Evolutionary conservation across 129 eudicot genomes (phyloP), one percentile per base, ranked within the genome.

Genomic region (Mikania micrantha): DNA sequence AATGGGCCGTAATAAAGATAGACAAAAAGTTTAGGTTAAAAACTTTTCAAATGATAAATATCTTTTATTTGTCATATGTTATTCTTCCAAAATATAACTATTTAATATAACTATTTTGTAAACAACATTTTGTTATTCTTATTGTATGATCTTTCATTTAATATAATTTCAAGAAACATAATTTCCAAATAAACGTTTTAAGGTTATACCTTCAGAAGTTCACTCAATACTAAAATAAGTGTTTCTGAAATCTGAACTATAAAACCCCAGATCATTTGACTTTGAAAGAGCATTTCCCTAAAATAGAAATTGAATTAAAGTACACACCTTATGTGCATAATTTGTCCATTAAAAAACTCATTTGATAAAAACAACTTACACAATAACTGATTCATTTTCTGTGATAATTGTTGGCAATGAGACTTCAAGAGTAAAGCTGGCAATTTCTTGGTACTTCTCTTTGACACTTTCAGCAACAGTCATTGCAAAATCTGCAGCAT

Each of bases 401-500:
- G 40, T 44, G 40, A 89, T 70, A 50, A 69, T 24, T 16, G 85
- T 67, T 20, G 99, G 99, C 17, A 89, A 59, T 2, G 95, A 86
- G 41, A 93, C 82, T 83, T 89, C 95, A 63, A 93, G 95, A 32
- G 85, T 71, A 79, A 89, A 93, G 56, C 82, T 64, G 47, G 85
- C 81, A 53, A 75, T 66, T 65, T 77, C 85, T 67, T 81, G 72
- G 20, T 80, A 78, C 42, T 84, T 82, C 64, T 49, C 63, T 83
- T 80, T 89, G 41, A 85, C 79, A 54, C 40, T 45, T 60, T 88
- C 86, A 31, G 70, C 77, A 57, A 93, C 74, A 10, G 53, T 53
- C 34, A 28, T 57, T 70, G 99, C 95, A 74, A 93, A 84, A 28
- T 81, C 86, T 35, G 53, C 50, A 13, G 87, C 81, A 75, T 76